A percentile compares a stretch with the other conserved stretches of the same genome.
These are phyloP conservation scores for Amyloporia xantha DNA, from an alignment of 768 basidiomycete species.

Conservation along the genomic window DNA sequence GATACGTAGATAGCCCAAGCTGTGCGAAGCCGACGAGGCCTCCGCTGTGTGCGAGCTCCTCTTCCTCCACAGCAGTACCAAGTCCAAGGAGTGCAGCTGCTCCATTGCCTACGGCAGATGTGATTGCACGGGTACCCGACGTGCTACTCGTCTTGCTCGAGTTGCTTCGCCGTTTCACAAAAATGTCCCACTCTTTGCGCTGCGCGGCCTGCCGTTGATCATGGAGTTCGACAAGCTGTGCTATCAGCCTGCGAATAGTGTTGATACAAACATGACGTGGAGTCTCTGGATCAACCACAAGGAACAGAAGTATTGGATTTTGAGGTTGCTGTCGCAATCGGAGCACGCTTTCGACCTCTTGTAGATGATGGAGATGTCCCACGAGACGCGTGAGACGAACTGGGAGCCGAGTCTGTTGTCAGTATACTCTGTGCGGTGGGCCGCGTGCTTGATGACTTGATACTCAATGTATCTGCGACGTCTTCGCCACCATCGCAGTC, in stretches of 20 bases:
- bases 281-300: conserved; percentile 52
- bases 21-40: conserved; percentile 90
- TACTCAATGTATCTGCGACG: conserved; percentile 12
- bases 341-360: conserved; percentile 41
- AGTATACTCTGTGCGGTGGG: conserved; percentile 14
- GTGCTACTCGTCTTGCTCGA: conserved; percentile 27
- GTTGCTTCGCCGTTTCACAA: conserved; percentile 64
- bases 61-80: conserved; percentile 55
- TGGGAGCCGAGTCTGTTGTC: conserved; percentile 15
- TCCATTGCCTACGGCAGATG: conserved; percentile 23
- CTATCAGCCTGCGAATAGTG: conserved; percentile 67
- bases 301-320: conserved; percentile 44
- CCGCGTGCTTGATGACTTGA: conserved; percentile 17
- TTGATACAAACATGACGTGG: conserved; percentile 72
- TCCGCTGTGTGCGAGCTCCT: conserved; percentile 75
- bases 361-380: conserved; percentile 44
- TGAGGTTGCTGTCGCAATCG: conserved; percentile 23
- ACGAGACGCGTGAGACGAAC: conserved; percentile 22
- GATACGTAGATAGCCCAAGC: conserved; percentile 64
- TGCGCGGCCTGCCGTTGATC: conserved; percentile 66
- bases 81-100: conserved; percentile 67
- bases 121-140: conserved; percentile 7
- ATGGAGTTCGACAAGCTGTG: conserved; percentile 74
- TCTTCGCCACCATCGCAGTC: conserved; percentile 31
- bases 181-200: conserved; percentile 83